Conservation (phyloP, 768 basidiomycete genomes). For the Agaricus bisporus region DNA sequence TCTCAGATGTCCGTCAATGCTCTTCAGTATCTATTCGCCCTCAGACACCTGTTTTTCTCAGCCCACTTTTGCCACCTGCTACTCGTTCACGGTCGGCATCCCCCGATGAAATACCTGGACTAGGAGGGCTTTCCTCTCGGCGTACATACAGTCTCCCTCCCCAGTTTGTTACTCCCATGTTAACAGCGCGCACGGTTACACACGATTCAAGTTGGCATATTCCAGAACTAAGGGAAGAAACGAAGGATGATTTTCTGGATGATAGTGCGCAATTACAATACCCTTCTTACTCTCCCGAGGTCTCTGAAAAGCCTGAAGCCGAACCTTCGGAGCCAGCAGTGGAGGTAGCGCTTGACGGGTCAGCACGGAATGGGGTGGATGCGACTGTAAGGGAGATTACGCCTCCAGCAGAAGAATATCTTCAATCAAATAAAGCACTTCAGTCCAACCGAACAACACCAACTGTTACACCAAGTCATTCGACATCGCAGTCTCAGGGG, state of each 20-base stretch:
- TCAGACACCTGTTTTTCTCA: neutral
- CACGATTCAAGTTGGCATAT: constrained; percentile 1
- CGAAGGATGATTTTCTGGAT: neutral
- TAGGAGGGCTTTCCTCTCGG: constrained; percentile 4
- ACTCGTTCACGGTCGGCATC: neutral
- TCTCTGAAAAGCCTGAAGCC: neutral
- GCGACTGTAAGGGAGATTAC: no score
- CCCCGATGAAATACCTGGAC: constrained; percentile 5
- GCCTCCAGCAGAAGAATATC: neutral
- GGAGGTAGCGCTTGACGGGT: no score
- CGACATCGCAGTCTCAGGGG: no score
- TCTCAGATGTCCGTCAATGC: neutral
- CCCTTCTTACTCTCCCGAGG: neutral
- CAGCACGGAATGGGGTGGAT: no score
- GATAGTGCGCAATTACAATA: neutral
- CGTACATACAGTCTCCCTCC: neutral
- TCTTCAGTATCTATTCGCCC: neutral
- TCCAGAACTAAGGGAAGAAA: neutral
- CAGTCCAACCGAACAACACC: neutral
- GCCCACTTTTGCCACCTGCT: constrained; percentile 3
- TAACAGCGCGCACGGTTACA: neutral
- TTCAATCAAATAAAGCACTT: neutral
- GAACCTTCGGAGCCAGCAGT: neutral
- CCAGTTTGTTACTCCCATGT: neutral
- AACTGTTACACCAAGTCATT: neutral